A percentile compares a stretch with the other conserved stretches of the same genome.
Evolutionary conservation across 2,329 filamentous ascomycete species (phyloP).

Genomic region (Metarhizium rileyi): DNA sequence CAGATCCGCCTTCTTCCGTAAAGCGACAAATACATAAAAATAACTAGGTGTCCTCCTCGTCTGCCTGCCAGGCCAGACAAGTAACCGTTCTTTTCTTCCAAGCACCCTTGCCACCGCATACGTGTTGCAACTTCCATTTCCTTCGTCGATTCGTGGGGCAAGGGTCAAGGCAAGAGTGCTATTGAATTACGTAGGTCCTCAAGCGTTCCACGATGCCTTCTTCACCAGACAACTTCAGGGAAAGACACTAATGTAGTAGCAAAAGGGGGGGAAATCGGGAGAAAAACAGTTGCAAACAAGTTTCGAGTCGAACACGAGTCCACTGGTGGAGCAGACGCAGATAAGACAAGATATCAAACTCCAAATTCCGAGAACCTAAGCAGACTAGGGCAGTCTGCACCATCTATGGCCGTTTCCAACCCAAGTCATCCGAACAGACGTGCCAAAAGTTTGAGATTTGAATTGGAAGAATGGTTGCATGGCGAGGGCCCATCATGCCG

Average conservation of each 20-base stretch:
- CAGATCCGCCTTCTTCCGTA: constrained; percentile 20
- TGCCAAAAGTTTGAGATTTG: constrained; percentile 16
- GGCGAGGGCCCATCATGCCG: constrained; percentile 23
- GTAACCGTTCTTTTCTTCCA: not conserved
- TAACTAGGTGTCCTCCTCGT: constrained; percentile 9
- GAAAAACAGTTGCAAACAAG: not conserved
- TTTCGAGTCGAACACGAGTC: constrained; percentile 1
- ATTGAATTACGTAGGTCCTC: not conserved
- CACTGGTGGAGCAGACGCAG: constrained; percentile 17
- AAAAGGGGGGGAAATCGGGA: not conserved
- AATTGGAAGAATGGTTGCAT: constrained; percentile 24
- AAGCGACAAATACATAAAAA: constrained; percentile 26
- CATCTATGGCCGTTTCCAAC: constrained; percentile 21
- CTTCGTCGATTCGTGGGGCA: constrained; percentile 7
- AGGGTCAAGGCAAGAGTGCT: constrained; percentile 1
- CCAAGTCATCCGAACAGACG: constrained; percentile 24
- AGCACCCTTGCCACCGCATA: not conserved
- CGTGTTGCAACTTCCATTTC: constrained; percentile 1
- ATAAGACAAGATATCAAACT: constrained; percentile 32
- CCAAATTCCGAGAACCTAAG: constrained; percentile 31
- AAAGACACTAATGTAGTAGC: constrained; percentile 4
- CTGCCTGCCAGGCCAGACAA: constrained; percentile 3
- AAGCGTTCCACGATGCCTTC: not conserved
- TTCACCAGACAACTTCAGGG: not conserved
- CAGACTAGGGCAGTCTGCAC: constrained; percentile 21